Evolutionary conservation across 495 filamentous ascomycete species (phyloP).

Genomic region (Neurospora hispaniola): DNA sequence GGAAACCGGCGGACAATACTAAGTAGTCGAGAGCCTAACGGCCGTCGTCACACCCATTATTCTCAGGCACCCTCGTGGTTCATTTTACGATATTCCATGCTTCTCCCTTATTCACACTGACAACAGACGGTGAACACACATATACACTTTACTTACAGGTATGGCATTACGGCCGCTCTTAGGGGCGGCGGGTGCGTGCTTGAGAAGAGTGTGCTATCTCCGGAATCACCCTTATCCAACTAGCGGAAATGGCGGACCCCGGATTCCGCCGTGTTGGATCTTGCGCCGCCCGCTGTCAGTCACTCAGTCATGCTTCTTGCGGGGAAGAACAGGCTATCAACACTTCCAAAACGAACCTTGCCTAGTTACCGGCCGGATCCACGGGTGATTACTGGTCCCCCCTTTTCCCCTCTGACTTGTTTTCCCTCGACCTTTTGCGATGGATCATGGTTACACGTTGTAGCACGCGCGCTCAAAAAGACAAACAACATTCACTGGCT

Average conservation of each 20-base stretch:
- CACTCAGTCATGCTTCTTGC: neutral
- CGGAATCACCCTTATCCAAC: neutral
- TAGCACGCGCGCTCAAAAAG: neutral
- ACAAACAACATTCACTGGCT: neutral
- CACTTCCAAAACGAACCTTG: neutral
- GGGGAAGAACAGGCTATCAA: neutral
- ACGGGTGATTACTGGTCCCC: neutral
- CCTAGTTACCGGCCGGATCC: neutral
- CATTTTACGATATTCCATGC: neutral
- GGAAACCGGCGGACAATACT: neutral
- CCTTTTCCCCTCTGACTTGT: conserved; percentile 1
- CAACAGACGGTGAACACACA: neutral
- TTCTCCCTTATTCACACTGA: neutral
- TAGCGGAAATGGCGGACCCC: conserved; percentile 1
- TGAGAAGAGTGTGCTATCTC: neutral
- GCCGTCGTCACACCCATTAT: neutral
- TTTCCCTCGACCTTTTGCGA: neutral
- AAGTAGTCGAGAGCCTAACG: neutral
- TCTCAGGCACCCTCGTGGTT: neutral
- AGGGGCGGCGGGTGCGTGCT: neutral
- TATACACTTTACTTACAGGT: neutral
- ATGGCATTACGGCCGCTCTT: neutral
- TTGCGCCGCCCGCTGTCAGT: neutral
- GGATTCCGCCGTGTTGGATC: conserved; percentile 7
- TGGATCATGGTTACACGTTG: neutral